Base-by-base conservation (phyloP, 73 alveolate species). In the Paramecium octaurelia region DNA sequence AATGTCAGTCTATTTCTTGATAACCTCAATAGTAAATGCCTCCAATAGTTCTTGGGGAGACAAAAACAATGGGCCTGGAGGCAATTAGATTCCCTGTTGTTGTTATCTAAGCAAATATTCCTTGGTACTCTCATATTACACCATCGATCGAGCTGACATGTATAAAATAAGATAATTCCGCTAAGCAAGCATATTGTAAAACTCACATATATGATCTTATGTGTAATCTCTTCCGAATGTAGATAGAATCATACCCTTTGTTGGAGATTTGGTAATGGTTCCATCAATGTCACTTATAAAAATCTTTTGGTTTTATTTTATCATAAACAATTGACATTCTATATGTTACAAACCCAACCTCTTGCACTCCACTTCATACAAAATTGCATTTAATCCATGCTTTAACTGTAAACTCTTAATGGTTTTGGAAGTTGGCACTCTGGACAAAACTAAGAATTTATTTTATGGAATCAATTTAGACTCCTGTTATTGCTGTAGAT, bases 261-360 rank as follows among this genome's bases (percentile, higher is more conserved):
- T 42, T 44, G 70, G 76, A 20, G 70, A 80, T 80, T 80, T 80
- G 0, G 91, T 80, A 9, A 80, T 35, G 11, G 91, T 80, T 44
- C 91, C 91, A 80, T 80, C 91, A 0, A 80, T 42, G 12, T 80
- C 91, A 80, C 91, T 80, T 44, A 80, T 46, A 23, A 80, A 80
- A n/a, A 80, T 80, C 34, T 48, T 80, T 2, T 21, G 14, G n/a
- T 80, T 21, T 31, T 80, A 27, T 14, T 44, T 11, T 38, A 80
- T 80, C 23, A 12, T n/a, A 24, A 20, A 80, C 4, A 80, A 2
- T 42, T 46, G 50, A 46, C 76, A 43, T 38, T 80, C 76, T 0
- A 80, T 46, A 12, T 46, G 16, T 80, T 80, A 12, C 10, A 2
- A 40, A n/a, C 91, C 91, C 16, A 31, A 48, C 27, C 57, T 80